phyloP scores from a whole-genome alignment of 495 filamentous ascomycete species.

The Neurospora discreta region DNA sequence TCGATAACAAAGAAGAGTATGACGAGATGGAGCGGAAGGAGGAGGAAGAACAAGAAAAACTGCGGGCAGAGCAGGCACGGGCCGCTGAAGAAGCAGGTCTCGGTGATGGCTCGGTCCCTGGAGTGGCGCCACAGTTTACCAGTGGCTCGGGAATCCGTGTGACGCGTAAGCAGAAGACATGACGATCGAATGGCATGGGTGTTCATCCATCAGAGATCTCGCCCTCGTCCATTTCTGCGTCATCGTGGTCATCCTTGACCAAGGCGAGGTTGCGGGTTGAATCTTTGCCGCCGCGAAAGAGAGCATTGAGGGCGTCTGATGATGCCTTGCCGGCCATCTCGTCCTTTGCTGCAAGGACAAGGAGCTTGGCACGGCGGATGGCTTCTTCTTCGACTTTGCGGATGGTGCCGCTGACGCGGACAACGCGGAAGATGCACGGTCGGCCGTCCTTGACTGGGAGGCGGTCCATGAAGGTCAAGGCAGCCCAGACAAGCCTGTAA shows the following conservation, averaged over 20 bases:
- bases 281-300: constrained; percentile 26
- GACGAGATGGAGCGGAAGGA: constrained; percentile 68
- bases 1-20: constrained; percentile 78
- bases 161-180: constrained; percentile 18
- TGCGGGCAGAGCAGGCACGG: constrained; percentile 17
- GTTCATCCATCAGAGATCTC: constrained; percentile 20
- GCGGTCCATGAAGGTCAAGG: constrained; percentile 68
- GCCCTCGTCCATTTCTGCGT: constrained; percentile 40
- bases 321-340: constrained; percentile 22
- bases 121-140: constrained; percentile 2
- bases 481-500: constrained; percentile 81
- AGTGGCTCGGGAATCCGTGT: constrained; percentile 15
- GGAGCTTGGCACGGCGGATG: constrained; percentile 58
- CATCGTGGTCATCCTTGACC: constrained; percentile 26
- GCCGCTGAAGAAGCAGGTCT: constrained; percentile 21
- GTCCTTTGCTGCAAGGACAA: constrained; percentile 53
- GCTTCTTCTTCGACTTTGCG: constrained; percentile 84
- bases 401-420: constrained; percentile 88
- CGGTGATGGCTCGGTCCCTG: constrained; percentile 4
- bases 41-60: constrained; percentile 48
- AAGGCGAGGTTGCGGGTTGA: constrained; percentile 30
- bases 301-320: constrained; percentile 26
- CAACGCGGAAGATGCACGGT: constrained; percentile 71
- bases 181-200: neutral
- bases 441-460: constrained; percentile 47